These are phyloP conservation scores for Celoporthe dispersa DNA, from an alignment of 2,329 filamentous ascomycete genomes.

Conservation along the genomic window DNA sequence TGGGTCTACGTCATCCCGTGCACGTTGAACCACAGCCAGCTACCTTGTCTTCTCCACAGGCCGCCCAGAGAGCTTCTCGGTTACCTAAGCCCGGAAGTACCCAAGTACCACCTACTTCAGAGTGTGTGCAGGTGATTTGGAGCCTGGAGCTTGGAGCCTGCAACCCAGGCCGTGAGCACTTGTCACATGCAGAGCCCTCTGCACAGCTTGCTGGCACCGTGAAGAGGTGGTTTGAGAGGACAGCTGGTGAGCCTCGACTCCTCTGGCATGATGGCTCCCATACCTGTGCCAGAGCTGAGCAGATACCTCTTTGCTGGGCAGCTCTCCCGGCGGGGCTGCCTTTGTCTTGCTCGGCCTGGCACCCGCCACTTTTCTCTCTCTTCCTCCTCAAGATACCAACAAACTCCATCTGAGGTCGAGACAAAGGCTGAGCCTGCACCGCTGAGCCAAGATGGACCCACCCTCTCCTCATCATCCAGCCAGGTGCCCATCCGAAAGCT, in stretches of 20 bases:
- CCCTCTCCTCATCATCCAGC: constrained; percentile 9
- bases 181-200: neutral
- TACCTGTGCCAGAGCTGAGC: constrained; percentile 49
- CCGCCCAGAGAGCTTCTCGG: neutral
- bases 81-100: neutral
- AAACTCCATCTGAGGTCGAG: constrained; percentile 3
- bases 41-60: too few species aligned
- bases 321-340: constrained; percentile 48
- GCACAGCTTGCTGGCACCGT: neutral
- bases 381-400: neutral
- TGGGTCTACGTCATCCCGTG: neutral
- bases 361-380: constrained; percentile 17
- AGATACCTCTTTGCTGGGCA: constrained; percentile 55
- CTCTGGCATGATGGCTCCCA: constrained; percentile 47
- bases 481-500: constrained; percentile 69
- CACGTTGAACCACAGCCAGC: neutral
- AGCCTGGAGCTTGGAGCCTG: neutral
- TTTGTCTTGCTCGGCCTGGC: constrained; percentile 31
- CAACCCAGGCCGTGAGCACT: neutral
- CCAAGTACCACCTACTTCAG: too few species aligned
- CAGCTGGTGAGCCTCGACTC: neutral
- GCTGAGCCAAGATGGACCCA: neutral
- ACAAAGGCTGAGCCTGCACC: neutral
- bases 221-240: neutral
- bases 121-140: neutral